A percentile compares a stretch with the other conserved stretches of the same genome.
Evolutionary conservation across 1,139 yeast genomes (phyloP).

Genomic region (Debaryomycetaceae sp.): DNA sequence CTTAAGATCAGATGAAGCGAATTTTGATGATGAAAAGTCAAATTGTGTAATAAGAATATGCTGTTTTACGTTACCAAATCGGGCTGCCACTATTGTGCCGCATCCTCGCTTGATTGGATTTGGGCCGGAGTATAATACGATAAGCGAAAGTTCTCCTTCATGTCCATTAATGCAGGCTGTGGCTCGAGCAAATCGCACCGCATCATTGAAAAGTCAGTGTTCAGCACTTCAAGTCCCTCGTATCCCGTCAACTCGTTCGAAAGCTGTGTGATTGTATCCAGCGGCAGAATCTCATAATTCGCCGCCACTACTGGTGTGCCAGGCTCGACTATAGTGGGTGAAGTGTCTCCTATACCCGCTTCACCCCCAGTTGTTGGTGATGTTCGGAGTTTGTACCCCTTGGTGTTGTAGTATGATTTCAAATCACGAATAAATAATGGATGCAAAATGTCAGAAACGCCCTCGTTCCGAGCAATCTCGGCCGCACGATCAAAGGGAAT

Average conservation of each 20-base stretch:
- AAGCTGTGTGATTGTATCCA: background rate
- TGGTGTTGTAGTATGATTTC: conserved; percentile 18
- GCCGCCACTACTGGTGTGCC: no score
- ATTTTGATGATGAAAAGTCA: no score
- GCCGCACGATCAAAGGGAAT: conserved; percentile 43
- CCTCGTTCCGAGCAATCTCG: conserved; percentile 42
- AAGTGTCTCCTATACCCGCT: background rate
- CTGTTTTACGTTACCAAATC: no score
- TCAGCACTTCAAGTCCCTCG: background rate
- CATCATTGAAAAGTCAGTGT: background rate
- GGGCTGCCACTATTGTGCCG: background rate
- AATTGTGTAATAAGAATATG: no score
- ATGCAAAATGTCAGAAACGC: conserved; percentile 24
- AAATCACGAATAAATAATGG: conserved; percentile 40
- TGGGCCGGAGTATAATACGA: background rate
- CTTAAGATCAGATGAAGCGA: no score
- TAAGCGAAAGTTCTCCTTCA: background rate
- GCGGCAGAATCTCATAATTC: background rate
- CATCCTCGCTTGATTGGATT: background rate
- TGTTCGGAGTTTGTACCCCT: conserved; percentile 13
- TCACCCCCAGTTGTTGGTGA: background rate
- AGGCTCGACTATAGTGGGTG: no score
- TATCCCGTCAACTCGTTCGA: background rate
- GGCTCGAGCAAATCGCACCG: conserved; percentile 1
- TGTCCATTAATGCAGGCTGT: background rate